phyloP scores from a whole-genome alignment of 371 early-diverging fungal species.

The Neoconidiobolus thromboides region DNA sequence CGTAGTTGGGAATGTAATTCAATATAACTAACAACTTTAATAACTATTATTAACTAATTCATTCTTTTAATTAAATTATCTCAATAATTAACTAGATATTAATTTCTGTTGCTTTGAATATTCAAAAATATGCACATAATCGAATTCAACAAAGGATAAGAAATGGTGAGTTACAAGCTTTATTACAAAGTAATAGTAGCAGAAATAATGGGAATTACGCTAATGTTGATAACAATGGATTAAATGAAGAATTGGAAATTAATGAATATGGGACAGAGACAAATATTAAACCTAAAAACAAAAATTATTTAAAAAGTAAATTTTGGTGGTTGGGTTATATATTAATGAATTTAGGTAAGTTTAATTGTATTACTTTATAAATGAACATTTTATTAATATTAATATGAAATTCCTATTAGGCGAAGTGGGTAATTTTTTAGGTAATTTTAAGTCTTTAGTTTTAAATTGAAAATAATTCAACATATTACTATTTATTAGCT shows the following conservation, averaged over 20 bases:
- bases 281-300: slow-evolving; percentile 8
- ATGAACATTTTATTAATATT: background rate
- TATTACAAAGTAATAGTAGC: background rate
- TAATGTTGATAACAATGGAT: too few species aligned
- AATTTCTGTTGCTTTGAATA: background rate
- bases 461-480: background rate
- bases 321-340: slow-evolving; percentile 56
- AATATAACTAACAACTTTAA: too few species aligned
- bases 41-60: too few species aligned
- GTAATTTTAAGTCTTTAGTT: slow-evolving; percentile 8
- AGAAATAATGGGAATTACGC: too few species aligned
- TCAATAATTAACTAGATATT: background rate
- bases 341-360: slow-evolving; percentile 53
- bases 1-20: background rate
- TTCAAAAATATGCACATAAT: slow-evolving; percentile 4
- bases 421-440: slow-evolving; percentile 24
- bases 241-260: too few species aligned
- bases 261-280: too few species aligned
- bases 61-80: too few species aligned
- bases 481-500: slow-evolving; percentile 17
- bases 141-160: background rate
- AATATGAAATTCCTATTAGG: slow-evolving; percentile 10
- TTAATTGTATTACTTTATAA: slow-evolving; percentile 12
- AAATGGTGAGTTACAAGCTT: background rate
- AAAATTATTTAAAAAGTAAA: slow-evolving; percentile 31